phyloP scores from a whole-genome alignment of 495 filamentous ascomycete genomes.

The Parathielavia appendiculata region DNA sequence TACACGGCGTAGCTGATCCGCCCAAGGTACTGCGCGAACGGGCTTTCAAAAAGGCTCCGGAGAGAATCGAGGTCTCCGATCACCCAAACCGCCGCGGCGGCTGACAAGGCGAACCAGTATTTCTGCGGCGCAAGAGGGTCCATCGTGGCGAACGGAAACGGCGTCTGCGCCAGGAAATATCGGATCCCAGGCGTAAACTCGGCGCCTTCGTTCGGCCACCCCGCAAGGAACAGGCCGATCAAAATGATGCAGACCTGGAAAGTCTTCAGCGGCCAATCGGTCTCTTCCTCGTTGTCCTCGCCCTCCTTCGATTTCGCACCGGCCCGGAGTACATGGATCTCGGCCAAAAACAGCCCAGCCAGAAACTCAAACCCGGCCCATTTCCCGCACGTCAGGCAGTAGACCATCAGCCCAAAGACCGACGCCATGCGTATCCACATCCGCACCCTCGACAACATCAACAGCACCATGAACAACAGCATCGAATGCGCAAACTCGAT shows the following conservation, averaged over 20 bases:
- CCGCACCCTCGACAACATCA: constrained; percentile 50
- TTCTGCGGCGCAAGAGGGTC: constrained; percentile 37
- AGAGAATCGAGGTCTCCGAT: constrained; percentile 49
- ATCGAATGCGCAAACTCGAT: constrained; percentile 61
- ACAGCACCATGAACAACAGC: constrained; percentile 54
- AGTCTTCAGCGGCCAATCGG: constrained; percentile 12
- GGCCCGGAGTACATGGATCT: constrained; percentile 42
- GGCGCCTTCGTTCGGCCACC: constrained; percentile 40
- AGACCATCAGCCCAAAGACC: constrained; percentile 45
- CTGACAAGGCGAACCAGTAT: constrained; percentile 54
- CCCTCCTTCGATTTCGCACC: constrained; percentile 18
- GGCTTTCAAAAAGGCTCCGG: constrained; percentile 50
- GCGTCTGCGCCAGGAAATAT: constrained; percentile 32
- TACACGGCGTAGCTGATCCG: constrained; percentile 59
- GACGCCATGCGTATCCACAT: constrained; percentile 43
- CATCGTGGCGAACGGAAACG: constrained; percentile 31
- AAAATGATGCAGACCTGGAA: constrained; percentile 30
- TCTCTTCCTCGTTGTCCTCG: constrained; percentile 8
- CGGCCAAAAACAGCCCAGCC: constrained; percentile 55
- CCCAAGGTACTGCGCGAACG: constrained; percentile 57
- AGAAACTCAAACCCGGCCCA: constrained; percentile 59
- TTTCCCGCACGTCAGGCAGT: constrained; percentile 54
- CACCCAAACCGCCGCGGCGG: constrained; percentile 51
- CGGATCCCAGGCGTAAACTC: constrained; percentile 37
- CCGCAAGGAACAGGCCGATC: constrained; percentile 39